Base-by-base conservation (phyloP, 2,329 filamentous ascomycete species). In the Zymoseptoria tritici region DNA sequence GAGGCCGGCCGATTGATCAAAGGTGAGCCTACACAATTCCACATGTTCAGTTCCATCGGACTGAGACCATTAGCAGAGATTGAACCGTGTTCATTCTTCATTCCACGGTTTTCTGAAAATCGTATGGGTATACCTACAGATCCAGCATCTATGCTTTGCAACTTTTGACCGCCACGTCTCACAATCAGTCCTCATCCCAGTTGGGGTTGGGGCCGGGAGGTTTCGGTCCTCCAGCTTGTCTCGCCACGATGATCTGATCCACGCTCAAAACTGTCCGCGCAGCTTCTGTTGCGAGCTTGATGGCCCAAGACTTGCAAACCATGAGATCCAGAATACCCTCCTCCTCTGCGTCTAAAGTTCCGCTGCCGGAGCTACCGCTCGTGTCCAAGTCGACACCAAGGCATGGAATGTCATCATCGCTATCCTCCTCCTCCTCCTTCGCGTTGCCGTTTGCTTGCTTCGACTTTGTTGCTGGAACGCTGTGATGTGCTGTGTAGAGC, bases 201-300 rank as follows among this genome's bases (percentile, higher is more conserved):
- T 85, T 85, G 52, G 92, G 88, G 78, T 97, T 97, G 67, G 91
- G 94, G 53, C 89, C 92, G 29, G 94, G 94, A 59, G 93, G 93
- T 83, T 99, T 99, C 21, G 95, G 94, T 46, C 94, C 94, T 72
- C 94, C 94, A 54, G 95, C 94, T 79, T 97, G 94, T 78, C 93
- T 86, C 64, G 95, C 92, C 60, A 99, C 94, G 73, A 99, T 99
- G 73, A 99, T 99, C 79, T 99, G 95, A 77, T 99, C 94, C 49
- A 99, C 94, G 54, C 91, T 96, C 65, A 99, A 80, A 29, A 99
- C 89, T 54, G 94, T 99, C 70, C 94, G 85, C 57, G 91, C 93
- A 49, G 94, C 88, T 78, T 99, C 94, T 22, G 93, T 97, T 46
- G 94, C 95, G 65, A 99, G 82, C 79, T 94, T 94, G 76, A 99